Percentiles rank a stretch among this genome's conserved stretches.
These are phyloP conservation scores for Penicillium soppii DNA, from an alignment of 495 filamentous ascomycete species.

Conservation along the genomic window DNA sequence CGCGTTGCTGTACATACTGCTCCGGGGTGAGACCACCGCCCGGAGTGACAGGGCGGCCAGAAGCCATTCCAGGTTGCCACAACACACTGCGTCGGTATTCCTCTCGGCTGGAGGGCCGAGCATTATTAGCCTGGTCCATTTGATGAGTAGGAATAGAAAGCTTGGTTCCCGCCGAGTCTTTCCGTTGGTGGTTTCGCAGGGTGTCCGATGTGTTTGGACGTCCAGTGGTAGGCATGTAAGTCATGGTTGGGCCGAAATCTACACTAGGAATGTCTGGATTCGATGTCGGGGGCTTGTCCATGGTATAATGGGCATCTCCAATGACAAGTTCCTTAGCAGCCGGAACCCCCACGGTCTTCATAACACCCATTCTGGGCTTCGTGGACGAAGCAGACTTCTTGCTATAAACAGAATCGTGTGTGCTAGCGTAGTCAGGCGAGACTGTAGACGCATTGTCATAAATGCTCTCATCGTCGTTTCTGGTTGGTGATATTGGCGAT, in stretches of 20 bases:
- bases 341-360: conserved; percentile 76
- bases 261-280: conserved; percentile 66
- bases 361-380: conserved; percentile 74
- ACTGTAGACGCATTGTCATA: conserved; percentile 50
- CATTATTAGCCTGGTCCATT: conserved; percentile 31
- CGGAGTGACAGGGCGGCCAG: conserved; percentile 44
- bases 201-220: conserved; percentile 40
- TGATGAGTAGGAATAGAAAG: conserved; percentile 24
- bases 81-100: conserved; percentile 61
- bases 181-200: conserved; percentile 39
- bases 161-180: conserved; percentile 38
- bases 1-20: conserved; percentile 84
- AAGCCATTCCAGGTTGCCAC: conserved; percentile 75
- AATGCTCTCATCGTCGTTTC: conserved; percentile 44
- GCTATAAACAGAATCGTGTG: conserved; percentile 62
- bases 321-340: conserved; percentile 52
- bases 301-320: conserved; percentile 58
- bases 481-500: conserved; percentile 30
- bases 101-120: conserved; percentile 41
- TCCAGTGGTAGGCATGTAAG: conserved; percentile 56
- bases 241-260: conserved; percentile 82
- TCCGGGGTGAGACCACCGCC: conserved; percentile 58
- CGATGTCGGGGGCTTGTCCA: conserved; percentile 29
- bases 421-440: conserved; percentile 70
- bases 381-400: conserved; percentile 59